A percentile compares a stretch with the other conserved stretches of the same genome.
Conservation (phyloP, 1,139 yeast species). For the Zygosaccharomyces pseudobailii region DNA sequence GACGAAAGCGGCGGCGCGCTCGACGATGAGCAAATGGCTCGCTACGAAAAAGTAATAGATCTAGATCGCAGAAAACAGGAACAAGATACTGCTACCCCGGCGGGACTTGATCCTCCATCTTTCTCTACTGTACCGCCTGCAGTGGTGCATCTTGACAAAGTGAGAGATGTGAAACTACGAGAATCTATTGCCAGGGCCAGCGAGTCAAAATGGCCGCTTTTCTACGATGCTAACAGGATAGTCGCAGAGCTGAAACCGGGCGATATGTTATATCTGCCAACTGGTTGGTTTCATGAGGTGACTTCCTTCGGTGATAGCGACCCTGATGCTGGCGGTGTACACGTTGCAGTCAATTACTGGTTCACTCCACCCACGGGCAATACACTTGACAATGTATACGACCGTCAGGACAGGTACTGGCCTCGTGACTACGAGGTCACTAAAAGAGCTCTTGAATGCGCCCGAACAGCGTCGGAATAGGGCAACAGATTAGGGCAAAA, state of each 20-base stretch:
- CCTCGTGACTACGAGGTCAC: constrained; percentile 44
- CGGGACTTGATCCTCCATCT: constrained; percentile 57
- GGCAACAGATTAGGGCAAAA: not conserved
- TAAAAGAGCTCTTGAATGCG: constrained; percentile 12
- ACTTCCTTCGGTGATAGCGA: constrained; percentile 49
- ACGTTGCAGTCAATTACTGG: constrained; percentile 71
- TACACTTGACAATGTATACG: constrained; percentile 37
- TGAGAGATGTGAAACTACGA: constrained; percentile 33
- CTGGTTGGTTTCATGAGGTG: constrained; percentile 83
- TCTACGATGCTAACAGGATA: constrained; percentile 40
- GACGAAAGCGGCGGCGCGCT: constrained; percentile 10
- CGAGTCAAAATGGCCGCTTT: constrained; percentile 42
- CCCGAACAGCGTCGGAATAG: not conserved
- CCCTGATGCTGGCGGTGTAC: constrained; percentile 37
- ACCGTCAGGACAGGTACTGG: constrained; percentile 45
- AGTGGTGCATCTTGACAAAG: constrained; percentile 53
- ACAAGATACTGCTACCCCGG: constrained; percentile 6
- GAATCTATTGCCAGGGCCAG: constrained; percentile 36
- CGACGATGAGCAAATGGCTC: constrained; percentile 22
- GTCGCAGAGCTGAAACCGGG: constrained; percentile 54
- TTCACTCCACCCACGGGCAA: constrained; percentile 55
- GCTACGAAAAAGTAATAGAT: constrained; percentile 14
- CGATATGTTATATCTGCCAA: constrained; percentile 63
- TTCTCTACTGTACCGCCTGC: constrained; percentile 61
- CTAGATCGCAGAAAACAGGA: constrained; percentile 19